Conservation (phyloP, 2,329 filamentous ascomycete species). For the Sordariomycetes sp. region DNA sequence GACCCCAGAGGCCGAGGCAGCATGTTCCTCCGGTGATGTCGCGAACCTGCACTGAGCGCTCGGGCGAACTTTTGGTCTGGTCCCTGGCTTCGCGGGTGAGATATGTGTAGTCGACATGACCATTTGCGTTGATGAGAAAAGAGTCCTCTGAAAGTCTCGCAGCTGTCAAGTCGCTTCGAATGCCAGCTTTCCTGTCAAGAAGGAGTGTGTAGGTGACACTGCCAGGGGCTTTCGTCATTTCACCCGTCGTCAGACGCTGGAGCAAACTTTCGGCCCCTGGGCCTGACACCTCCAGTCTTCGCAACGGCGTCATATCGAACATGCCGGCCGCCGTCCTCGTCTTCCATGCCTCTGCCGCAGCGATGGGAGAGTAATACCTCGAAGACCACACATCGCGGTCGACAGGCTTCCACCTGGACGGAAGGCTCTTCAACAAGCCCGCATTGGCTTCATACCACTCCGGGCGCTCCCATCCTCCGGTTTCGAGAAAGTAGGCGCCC, state of each 20-base stretch:
- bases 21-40: constrained; percentile 53
- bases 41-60: constrained; percentile 38
- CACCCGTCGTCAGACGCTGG: constrained; percentile 40
- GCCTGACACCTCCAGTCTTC: constrained; percentile 47
- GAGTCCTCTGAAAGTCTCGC: constrained; percentile 37
- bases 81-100: constrained; percentile 40
- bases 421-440: constrained; percentile 38
- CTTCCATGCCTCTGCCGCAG: constrained; percentile 55
- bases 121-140: constrained; percentile 49
- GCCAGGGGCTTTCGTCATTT: constrained; percentile 36
- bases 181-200: constrained; percentile 40
- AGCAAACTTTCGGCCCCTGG: constrained; percentile 47
- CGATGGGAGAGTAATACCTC: constrained; percentile 46
- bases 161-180: constrained; percentile 49
- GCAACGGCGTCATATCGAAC: constrained; percentile 54
- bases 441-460: constrained; percentile 53
- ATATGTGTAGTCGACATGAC: constrained; percentile 43
- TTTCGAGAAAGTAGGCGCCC: constrained; percentile 49
- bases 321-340: constrained; percentile 52
- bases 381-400: constrained; percentile 51
- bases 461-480: constrained; percentile 52
- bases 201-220: constrained; percentile 47
- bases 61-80: constrained; percentile 30
- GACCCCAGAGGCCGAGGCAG: constrained; percentile 55
- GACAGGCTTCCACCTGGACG: constrained; percentile 42